A percentile compares a stretch with the other conserved stretches of the same genome.
phyloP scores from a whole-genome alignment of 345 rosid species.

The Erucastrum elatum region DNA sequence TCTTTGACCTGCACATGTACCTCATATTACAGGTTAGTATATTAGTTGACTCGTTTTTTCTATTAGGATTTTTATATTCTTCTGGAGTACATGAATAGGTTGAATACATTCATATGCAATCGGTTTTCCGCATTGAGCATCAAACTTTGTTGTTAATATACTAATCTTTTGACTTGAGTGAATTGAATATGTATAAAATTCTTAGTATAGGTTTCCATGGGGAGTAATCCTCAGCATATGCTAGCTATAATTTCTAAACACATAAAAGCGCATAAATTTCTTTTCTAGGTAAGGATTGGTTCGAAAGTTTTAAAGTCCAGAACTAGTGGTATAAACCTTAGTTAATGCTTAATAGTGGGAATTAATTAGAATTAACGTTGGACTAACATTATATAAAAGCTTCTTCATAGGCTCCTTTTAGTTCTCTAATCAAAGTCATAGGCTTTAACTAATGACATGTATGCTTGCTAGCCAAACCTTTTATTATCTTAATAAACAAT shows the following conservation, averaged over 20 bases:
- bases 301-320: conserved; percentile 8
- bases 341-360: conserved; percentile 23
- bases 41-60: conserved; percentile 9
- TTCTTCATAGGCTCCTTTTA: conserved; percentile 22
- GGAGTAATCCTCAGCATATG: conserved; percentile 40
- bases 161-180: conserved; percentile 24
- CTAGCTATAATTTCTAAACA: conserved; percentile 18
- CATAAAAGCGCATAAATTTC: conserved; percentile 1
- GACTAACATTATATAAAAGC: conserved; percentile 17
- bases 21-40: conserved; percentile 24
- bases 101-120: conserved; percentile 19
- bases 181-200: not conserved
- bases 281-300: conserved; percentile 16
- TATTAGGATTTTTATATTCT: not conserved
- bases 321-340: conserved; percentile 35
- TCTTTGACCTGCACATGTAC: conserved; percentile 16
- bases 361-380: conserved; percentile 20
- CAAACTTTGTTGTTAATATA: conserved; percentile 15
- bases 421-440: conserved; percentile 25
- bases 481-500: conserved; percentile 4
- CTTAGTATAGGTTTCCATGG: conserved; percentile 25
- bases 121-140: conserved; percentile 23
- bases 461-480: conserved; percentile 29
- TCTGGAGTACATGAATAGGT: conserved; percentile 7
- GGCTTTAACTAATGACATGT: conserved; percentile 30